Evolutionary conservation across 2,329 filamentous ascomycete genomes (phyloP).

Genomic region (Diaporthe sp.): DNA sequence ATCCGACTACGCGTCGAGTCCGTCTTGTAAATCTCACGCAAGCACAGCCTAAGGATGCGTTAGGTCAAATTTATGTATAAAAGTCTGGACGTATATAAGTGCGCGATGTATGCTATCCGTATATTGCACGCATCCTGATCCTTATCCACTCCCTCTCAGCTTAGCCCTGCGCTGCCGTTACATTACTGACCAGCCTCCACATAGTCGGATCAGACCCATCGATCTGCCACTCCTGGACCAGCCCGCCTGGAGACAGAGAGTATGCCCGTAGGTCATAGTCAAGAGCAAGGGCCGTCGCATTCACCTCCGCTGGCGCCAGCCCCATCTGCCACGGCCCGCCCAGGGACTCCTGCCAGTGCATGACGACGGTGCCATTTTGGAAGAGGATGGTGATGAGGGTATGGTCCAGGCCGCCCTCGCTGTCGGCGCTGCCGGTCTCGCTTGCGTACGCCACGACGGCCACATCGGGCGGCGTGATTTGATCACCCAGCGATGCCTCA

Average conservation of each 20-base stretch:
- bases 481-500: slow-evolving; percentile 28
- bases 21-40: not conserved
- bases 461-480: slow-evolving; percentile 14
- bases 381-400: slow-evolving; percentile 14
- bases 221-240: slow-evolving; percentile 30
- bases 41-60: not conserved
- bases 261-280: slow-evolving; percentile 15
- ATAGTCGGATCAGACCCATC: slow-evolving; percentile 11
- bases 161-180: not conserved
- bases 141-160: too few species aligned
- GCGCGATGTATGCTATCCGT: not conserved
- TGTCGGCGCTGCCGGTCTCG: not conserved
- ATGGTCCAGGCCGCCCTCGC: not conserved
- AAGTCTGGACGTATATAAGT: too few species aligned
- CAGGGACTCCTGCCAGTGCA: slow-evolving; percentile 26
- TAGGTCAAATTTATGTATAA: not conserved
- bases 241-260: not conserved
- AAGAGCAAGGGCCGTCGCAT: slow-evolving; percentile 20
- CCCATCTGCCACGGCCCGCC: slow-evolving; percentile 22
- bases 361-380: slow-evolving; percentile 2
- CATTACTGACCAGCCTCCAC: slow-evolving; percentile 6
- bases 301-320: not conserved
- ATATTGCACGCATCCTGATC: not conserved
- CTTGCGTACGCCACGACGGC: slow-evolving; percentile 19
- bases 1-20: not conserved